Evolutionary conservation across 345 rosid genomes (phyloP).

Genomic region (Lagerstroemia speciosa): DNA sequence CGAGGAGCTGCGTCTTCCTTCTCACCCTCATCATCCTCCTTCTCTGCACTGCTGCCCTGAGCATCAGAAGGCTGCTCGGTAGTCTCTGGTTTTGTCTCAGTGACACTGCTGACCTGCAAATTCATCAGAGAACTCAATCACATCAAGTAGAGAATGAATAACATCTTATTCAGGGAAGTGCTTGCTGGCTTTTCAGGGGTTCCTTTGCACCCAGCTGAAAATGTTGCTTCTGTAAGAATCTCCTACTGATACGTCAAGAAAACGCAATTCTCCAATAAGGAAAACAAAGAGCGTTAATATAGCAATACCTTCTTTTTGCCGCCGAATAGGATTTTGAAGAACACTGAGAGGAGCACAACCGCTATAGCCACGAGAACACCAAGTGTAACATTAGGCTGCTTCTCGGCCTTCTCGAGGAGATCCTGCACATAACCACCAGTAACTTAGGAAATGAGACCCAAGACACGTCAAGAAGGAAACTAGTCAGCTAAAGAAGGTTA

Average conservation of each 20-base stretch:
- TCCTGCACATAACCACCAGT: neutral
- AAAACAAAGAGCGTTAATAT: neutral
- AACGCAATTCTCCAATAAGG: neutral
- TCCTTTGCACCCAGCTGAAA: neutral
- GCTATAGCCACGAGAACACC: conserved; percentile 1
- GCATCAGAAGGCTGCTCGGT: neutral
- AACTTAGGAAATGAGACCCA: too few relatives aligned
- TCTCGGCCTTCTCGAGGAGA: conserved; percentile 5
- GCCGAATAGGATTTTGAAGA: neutral
- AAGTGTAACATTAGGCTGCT: neutral
- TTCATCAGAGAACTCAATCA: neutral
- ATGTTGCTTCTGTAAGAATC: neutral
- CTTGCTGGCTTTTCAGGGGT: too few relatives aligned
- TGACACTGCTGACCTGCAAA: neutral
- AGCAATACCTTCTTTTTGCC: conserved; percentile 3
- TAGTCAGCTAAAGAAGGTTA: too few relatives aligned
- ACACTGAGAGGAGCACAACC: neutral
- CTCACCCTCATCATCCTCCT: neutral
- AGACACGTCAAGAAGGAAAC: too few relatives aligned
- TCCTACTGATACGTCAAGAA: too few relatives aligned
- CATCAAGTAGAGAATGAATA: too few relatives aligned
- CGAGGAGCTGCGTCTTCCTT: conserved; percentile 7
- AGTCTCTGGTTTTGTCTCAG: neutral
- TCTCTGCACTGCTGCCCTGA: neutral
- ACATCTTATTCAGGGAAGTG: too few relatives aligned